phyloP scores from a whole-genome alignment of 2,329 filamentous ascomycete genomes.

The Claviceps fusiformis region DNA sequence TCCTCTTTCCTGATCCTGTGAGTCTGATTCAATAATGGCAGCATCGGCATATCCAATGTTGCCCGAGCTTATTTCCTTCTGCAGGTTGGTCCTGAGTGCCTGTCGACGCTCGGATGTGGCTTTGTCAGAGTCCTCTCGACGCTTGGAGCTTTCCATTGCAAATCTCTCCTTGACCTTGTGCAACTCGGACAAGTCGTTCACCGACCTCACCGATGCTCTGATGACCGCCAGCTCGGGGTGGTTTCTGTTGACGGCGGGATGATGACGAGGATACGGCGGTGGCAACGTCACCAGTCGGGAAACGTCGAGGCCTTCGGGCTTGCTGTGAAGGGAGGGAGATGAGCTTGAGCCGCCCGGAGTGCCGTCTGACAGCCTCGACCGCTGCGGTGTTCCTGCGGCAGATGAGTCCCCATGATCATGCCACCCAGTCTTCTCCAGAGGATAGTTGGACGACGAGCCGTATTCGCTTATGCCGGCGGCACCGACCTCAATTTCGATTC shows the following conservation, averaged over 20 bases:
- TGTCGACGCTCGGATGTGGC: slow-evolving; percentile 41
- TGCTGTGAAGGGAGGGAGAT: slow-evolving; percentile 29
- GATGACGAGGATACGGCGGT: slow-evolving; percentile 84
- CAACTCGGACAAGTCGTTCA: slow-evolving; percentile 63
- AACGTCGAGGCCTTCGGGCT: slow-evolving; percentile 57
- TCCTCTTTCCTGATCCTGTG: slow-evolving; percentile 55
- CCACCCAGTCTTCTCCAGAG: slow-evolving; percentile 42
- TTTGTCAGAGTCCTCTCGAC: slow-evolving; percentile 40
- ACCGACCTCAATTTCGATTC: not conserved
- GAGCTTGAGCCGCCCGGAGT: slow-evolving; percentile 26
- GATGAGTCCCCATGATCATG: slow-evolving; percentile 31
- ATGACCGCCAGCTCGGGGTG: slow-evolving; percentile 79
- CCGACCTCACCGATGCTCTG: slow-evolving; percentile 55
- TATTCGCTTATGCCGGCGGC: slow-evolving; percentile 24
- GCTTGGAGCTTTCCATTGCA: slow-evolving; percentile 40
- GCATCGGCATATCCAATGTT: slow-evolving; percentile 74
- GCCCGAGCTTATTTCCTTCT: slow-evolving; percentile 63
- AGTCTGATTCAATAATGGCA: slow-evolving; percentile 64
- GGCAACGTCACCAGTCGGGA: slow-evolving; percentile 86
- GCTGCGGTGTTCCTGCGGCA: slow-evolving; percentile 26
- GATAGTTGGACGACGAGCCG: slow-evolving; percentile 33
- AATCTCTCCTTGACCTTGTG: slow-evolving; percentile 53
- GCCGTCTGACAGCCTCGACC: slow-evolving; percentile 24
- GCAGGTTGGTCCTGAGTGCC: slow-evolving; percentile 59
- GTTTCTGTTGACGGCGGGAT: slow-evolving; percentile 90